A percentile compares a stretch with the other conserved stretches of the same genome.
Conservation (phyloP, 345 rosid species). For the Eucalyptus tenuipes region DNA sequence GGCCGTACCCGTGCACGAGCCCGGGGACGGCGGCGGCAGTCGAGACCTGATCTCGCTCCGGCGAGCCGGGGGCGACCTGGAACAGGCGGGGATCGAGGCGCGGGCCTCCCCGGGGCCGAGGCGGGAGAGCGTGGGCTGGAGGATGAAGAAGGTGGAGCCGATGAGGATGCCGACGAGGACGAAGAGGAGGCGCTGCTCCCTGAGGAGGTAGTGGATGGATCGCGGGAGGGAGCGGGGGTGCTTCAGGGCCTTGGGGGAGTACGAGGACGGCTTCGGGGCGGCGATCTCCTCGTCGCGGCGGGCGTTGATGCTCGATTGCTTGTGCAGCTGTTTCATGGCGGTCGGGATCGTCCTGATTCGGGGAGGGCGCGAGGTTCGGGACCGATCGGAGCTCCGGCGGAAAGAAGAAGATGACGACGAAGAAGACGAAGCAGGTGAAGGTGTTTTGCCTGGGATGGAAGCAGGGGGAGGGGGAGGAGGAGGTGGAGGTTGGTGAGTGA, state of each 20-base stretch:
- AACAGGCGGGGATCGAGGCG: slow-evolving; percentile 16
- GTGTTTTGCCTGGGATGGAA: background rate
- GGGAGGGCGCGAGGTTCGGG: no score
- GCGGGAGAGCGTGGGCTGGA: slow-evolving; percentile 81
- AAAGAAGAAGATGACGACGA: background rate
- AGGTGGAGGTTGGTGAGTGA: background rate
- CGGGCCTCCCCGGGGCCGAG: slow-evolving; percentile 35
- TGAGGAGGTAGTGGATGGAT: slow-evolving; percentile 77
- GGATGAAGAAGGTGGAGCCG: slow-evolving; percentile 89
- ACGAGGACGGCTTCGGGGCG: background rate
- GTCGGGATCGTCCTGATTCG: background rate
- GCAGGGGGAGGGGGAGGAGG: background rate
- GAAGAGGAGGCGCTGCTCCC: slow-evolving; percentile 84
- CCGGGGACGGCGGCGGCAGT: background rate
- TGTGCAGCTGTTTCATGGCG: background rate
- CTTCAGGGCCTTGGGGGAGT: background rate
- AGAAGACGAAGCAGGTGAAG: background rate
- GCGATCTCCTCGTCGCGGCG: background rate
- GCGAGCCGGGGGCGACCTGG: background rate
- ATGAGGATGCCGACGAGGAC: slow-evolving; percentile 87
- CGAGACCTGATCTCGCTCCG: background rate
- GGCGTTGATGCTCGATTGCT: background rate
- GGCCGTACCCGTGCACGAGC: slow-evolving; percentile 16
- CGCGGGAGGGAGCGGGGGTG: slow-evolving; percentile 6
- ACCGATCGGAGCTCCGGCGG: no score